Evolutionary conservation across 129 eudicot species (phyloP), one percentile per base, ranked within the genome.

Genomic region (Pulicaria dysenterica): DNA sequence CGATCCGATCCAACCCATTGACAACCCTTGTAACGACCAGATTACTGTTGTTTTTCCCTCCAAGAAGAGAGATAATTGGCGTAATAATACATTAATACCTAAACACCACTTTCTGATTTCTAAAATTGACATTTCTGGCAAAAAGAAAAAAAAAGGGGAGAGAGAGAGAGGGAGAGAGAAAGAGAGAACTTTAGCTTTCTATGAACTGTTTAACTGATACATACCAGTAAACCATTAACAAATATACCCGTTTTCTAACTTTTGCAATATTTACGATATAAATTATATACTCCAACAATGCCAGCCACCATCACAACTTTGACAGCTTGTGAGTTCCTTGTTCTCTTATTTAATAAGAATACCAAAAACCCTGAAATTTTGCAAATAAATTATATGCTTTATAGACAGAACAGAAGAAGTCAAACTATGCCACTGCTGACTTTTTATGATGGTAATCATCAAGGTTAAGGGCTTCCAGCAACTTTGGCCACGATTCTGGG

Each of bases 401-500:
- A 47, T 60, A 37, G 16, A 45, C 77, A 46, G n/a, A 58, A 24
- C 31, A 24, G 31, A 73, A 43, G 5, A 59, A 12, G 55, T 53
- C 59, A 77, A 74, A 44, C 77, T 78, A 89, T 0, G 85, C 91
- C 31, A 83, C 81, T 14, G 92, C 92, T 44, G 89, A 87, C 81
- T 70, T 83, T 82, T 82, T 83, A n/a, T 89, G 83, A 54, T 90
- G 91, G 9, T 79, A 86, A 41, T 93, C 89, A 58, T 93, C 91
- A 31, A 89, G 86, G 65, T 89, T 85, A 14, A 93, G 92, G 34
- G 79, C 90, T 75, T 93, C 96, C 45, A 93, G 78, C 83, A 93
- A 76, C 79, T 89, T 89, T 4, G 98, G 95, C 98, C 90, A 93
- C 14, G 98, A 82, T 74, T 92, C 96, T 5, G 95, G 91, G 73